Evolutionary conservation across 176 grass and related monocot species (phyloP).

Genomic region (Phyllostachys edulis): DNA sequence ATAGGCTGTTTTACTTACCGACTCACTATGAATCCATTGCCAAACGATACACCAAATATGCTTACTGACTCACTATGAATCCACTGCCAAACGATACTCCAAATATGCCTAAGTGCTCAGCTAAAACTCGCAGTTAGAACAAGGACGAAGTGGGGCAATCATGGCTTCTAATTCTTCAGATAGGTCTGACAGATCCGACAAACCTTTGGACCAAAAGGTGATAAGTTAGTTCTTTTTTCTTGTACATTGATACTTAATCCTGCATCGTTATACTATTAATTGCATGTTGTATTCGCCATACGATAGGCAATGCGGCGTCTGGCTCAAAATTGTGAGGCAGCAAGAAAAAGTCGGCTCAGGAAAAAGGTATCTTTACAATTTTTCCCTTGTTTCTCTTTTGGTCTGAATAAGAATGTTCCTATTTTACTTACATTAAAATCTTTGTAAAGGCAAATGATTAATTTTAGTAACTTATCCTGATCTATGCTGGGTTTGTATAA

Average conservation of each 20-base stretch:
- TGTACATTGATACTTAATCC: background rate
- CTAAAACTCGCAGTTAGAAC: slow-evolving; percentile 46
- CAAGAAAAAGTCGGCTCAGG: slow-evolving; percentile 69
- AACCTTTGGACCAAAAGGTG: slow-evolving; percentile 75
- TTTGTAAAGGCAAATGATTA: background rate
- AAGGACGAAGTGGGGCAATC: slow-evolving; percentile 30
- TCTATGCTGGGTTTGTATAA: background rate
- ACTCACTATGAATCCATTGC: background rate
- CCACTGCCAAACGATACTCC: background rate
- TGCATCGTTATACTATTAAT: background rate
- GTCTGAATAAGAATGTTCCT: background rate
- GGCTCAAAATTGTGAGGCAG: slow-evolving; percentile 76
- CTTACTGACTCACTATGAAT: too few species aligned
- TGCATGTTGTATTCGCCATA: background rate
- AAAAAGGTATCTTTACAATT: slow-evolving; percentile 51
- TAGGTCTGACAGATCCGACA: slow-evolving; percentile 61
- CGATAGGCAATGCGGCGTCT: slow-evolving; percentile 53
- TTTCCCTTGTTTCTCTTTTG: background rate
- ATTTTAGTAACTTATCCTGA: background rate
- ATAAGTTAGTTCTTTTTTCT: background rate
- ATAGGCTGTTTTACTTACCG: slow-evolving; percentile 13
- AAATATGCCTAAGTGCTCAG: background rate
- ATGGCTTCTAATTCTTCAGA: slow-evolving; percentile 66
- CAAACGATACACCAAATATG: too few species aligned
- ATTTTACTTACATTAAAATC: background rate